A percentile compares a stretch with the other conserved stretches of the same genome.
phyloP scores from a whole-genome alignment of 306 rosid species.

The Dryas drummondii region DNA sequence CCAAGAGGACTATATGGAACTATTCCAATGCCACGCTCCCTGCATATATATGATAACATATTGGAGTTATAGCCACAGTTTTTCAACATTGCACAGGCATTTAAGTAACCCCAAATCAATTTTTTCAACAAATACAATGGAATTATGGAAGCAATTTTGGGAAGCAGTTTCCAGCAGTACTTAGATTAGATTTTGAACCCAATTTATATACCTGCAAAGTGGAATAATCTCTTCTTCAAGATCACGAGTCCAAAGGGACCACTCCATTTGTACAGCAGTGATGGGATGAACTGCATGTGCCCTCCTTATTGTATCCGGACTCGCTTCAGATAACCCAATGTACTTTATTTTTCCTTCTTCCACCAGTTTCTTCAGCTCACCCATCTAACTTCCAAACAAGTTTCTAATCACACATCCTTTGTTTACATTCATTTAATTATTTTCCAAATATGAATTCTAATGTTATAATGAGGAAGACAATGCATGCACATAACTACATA shows the following conservation, averaged over 20 bases:
- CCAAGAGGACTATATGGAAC: constrained; percentile 73
- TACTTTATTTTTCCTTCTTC: constrained; percentile 76
- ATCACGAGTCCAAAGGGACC: constrained; percentile 81
- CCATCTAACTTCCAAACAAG: constrained; percentile 37
- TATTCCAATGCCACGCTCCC: constrained; percentile 69
- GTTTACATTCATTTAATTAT: too few species aligned
- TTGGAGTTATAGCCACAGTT: too few species aligned
- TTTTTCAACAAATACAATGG: too few species aligned
- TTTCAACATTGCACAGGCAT: not conserved
- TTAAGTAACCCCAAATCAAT: not conserved
- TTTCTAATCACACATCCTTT: not conserved
- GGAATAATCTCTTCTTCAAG: constrained; percentile 66
- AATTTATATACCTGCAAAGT: constrained; percentile 50
- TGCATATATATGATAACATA: not conserved
- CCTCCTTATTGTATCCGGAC: constrained; percentile 72
- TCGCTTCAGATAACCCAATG: constrained; percentile 75
- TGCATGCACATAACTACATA: not conserved
- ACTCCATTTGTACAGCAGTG: constrained; percentile 72
- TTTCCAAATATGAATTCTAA: too few species aligned
- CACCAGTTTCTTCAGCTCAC: constrained; percentile 75
- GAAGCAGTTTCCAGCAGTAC: too few species aligned
- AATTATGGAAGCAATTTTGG: too few species aligned
- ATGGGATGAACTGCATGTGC: constrained; percentile 84
- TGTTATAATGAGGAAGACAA: not conserved
- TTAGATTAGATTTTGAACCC: too few species aligned